phyloP scores from a whole-genome alignment of 2,329 filamentous ascomycete species.

The Torrubiella hemipterigena region DNA sequence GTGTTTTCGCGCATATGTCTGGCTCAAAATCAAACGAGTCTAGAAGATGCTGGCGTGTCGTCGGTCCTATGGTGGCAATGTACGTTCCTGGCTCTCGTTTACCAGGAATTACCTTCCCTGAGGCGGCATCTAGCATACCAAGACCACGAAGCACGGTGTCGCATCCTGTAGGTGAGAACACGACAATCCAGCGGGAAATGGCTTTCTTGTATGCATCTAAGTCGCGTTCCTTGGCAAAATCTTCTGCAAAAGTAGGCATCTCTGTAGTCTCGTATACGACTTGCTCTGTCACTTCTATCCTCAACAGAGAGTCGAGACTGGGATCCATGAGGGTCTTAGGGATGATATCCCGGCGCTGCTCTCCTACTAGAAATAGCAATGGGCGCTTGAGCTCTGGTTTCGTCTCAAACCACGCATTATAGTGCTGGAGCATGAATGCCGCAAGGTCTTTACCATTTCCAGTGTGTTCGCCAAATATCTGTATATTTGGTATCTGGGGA shows the following conservation, averaged over 20 bases:
- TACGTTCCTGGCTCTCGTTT: conserved; percentile 35
- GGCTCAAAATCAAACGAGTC: conserved; percentile 54
- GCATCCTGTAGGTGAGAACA: conserved; percentile 58
- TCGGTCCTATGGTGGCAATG: conserved; percentile 86
- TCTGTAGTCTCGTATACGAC: conserved; percentile 81
- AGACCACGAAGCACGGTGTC: conserved; percentile 46
- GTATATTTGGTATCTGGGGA: conserved; percentile 33
- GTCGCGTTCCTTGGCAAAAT: conserved; percentile 51
- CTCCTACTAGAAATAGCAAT: conserved; percentile 79
- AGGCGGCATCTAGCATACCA: conserved; percentile 34
- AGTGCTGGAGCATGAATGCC: conserved; percentile 67
- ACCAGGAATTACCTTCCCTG: conserved; percentile 22
- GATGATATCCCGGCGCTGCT: conserved; percentile 82
- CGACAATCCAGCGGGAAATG: conserved; percentile 64
- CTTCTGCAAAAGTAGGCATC: conserved; percentile 61
- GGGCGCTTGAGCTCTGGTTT: conserved; percentile 40
- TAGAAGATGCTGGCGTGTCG: conserved; percentile 65
- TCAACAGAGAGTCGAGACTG: conserved; percentile 30
- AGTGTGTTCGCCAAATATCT: conserved; percentile 67
- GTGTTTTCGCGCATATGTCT: conserved; percentile 70
- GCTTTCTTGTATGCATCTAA: too few relatives aligned
- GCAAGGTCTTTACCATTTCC: conserved; percentile 78
- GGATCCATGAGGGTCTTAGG: conserved; percentile 62
- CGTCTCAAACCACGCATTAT: conserved; percentile 40
- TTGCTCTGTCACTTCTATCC: conserved; percentile 62